Base-by-base conservation (phyloP, 805 yeast genomes). In the Saccharomycopsis sp. region DNA sequence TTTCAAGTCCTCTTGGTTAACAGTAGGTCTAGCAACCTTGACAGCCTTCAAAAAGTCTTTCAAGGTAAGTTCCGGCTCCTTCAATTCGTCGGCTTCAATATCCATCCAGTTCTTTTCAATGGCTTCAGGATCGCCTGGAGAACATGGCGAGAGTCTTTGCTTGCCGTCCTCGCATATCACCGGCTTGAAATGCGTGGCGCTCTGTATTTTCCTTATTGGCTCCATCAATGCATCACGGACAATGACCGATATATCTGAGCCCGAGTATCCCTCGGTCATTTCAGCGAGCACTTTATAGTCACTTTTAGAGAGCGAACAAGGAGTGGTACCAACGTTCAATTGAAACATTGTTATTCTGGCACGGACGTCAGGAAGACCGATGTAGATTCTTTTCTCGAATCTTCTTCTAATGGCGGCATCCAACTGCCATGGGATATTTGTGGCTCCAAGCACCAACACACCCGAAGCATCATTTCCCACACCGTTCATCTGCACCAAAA, bases 211-310 rank as follows among this genome's bases (percentile, higher is more conserved):
- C 66, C 99, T 81, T 59, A 94, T 90, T 1, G 99, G 99, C 71
- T 92, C 95, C 99, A 94, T 94, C 64, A 94, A 76, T 0, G 98
- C 98, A 71, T 94, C 99, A 65, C 96, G 84, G 2, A 94, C 99
- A 9, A 91, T 96, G 37, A 94, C 97, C 0, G 97, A 92, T 48
- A 94, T 81, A 79, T 94, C 99, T 69, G 92, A 96, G 55, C 99
- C 99, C 1, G 97, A 90, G 71, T 94, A 92, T 8, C 99, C 99
- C 3, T 90, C 96, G 0, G 98, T 92, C 91, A 94, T 86, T 58
- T 87, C 91, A 0, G 94, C 97, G 63, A 94, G 76, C 1, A 84
- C 76, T 62, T 83, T 81, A 66, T 79, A 89, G 69, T 94, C 98
- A 57, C 82, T 85, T 44, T 81, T 76, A 0, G 83, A 76, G 61